Evolutionary conservation across 2,329 filamentous ascomycete species (phyloP), one percentile per base, ranked within the genome.

Genomic region (Xylariaceae sp.): DNA sequence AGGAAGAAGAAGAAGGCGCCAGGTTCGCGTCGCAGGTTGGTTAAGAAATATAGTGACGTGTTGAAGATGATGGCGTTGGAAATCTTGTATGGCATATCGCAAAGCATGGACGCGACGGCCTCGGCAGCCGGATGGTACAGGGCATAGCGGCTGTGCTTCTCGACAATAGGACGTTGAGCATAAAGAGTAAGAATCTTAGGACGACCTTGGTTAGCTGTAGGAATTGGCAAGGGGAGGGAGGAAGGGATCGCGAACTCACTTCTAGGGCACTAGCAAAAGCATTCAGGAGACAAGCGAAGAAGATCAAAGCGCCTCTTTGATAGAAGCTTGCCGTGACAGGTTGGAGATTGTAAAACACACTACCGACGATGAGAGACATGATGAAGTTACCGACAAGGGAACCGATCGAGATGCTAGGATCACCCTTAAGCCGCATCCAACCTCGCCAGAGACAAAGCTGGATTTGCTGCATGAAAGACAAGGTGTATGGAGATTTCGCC

Each of bases 111-210:
- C 0, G 88, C 84, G 56, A 89, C 79, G n/a, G 90, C 89, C 76
- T 96, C 91, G 12, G 90, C 87, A 7, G 87, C 91, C 0, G 91
- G 90, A 65, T 95, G 91, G 65, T 96, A 95, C 19, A 96, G 78
- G 19, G 91, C 90, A 68, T 95, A 96, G 55, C 87, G 84, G 53
- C 80, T 75, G 64, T 96, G 91, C 69, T 96, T 96, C 68, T 96
- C 90, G 57, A 96, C 89, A 64, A 96, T 95, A 1, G 88, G 87
- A 39, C 91, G 86, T 80, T 96, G 91, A 2, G 88, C 83, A 68
- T 94, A 96, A 3, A 96, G 79, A 0, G 88, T 91, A 35, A 94
- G 72, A 67, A 96, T 94, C 77, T 37, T 86, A n/a, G 2, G 37
- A 31, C 2, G 7, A 57, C 12, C 1, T 35, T 19, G 39, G 53